A percentile compares a stretch with the other conserved stretches of the same genome.
Evolutionary conservation across 495 filamentous ascomycete genomes (phyloP).

Genomic region (Hypoxylon crocopeplum): DNA sequence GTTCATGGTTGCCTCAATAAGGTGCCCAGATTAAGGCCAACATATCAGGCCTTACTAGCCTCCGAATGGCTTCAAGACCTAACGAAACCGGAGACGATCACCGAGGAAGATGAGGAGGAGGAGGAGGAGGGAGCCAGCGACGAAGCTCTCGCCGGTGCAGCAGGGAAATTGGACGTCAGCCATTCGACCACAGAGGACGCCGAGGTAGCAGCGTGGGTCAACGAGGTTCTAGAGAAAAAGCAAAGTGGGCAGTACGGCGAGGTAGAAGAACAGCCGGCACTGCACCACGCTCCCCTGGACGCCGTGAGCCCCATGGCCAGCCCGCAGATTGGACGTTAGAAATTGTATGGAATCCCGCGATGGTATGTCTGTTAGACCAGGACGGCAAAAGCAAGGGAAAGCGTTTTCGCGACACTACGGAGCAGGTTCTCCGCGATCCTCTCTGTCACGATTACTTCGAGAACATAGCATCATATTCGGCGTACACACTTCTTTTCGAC

Average conservation of each 20-base stretch:
- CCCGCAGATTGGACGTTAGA: conserved; percentile 36
- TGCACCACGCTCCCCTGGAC: conserved; percentile 80
- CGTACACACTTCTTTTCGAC: conserved; percentile 38
- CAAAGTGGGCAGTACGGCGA: conserved; percentile 53
- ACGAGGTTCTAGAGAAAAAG: conserved; percentile 69
- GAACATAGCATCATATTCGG: conserved; percentile 43
- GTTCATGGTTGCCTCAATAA: conserved; percentile 92
- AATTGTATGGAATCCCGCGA: neutral
- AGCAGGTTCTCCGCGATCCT: conserved; percentile 34
- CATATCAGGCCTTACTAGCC: conserved; percentile 84
- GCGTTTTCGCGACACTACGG: conserved; percentile 13
- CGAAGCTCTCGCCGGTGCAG: conserved; percentile 50
- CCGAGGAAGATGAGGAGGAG: conserved; percentile 73
- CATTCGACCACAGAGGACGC: conserved; percentile 64
- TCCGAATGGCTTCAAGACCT: conserved; percentile 87
- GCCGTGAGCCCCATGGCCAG: conserved; percentile 57
- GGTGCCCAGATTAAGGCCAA: conserved; percentile 85
- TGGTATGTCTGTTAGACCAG: conserved; percentile 20
- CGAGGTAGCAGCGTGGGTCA: conserved; percentile 88
- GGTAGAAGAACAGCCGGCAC: conserved; percentile 63
- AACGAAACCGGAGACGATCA: conserved; percentile 81
- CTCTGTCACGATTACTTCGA: conserved; percentile 33
- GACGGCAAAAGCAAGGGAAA: conserved; percentile 15
- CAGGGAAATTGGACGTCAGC: conserved; percentile 50
- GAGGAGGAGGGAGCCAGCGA: conserved; percentile 55